Evolutionary conservation across 345 rosid genomes (phyloP).

Genomic region (Eucalyptus sp.): DNA sequence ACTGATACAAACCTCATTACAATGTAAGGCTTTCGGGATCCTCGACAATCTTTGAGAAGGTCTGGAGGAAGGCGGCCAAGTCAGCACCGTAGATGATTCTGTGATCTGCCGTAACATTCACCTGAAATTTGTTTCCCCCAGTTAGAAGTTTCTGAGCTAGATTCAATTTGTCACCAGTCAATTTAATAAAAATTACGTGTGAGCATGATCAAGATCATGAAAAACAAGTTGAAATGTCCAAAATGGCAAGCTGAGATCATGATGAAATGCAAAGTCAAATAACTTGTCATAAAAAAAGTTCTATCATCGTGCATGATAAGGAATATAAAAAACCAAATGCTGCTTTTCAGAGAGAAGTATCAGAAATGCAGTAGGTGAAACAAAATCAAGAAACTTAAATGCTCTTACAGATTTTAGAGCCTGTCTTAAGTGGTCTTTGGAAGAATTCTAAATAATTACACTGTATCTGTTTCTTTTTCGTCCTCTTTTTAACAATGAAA

Average conservation of each 20-base stretch:
- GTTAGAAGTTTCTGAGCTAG: neutral
- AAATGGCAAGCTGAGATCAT: neutral
- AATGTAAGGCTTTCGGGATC: slow-evolving; percentile 79
- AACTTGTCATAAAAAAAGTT: neutral
- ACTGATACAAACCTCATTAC: slow-evolving; percentile 7
- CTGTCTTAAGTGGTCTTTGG: neutral
- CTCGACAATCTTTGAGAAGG: slow-evolving; percentile 83
- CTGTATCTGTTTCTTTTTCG: neutral
- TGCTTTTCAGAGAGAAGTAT: neutral
- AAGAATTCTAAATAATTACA: neutral
- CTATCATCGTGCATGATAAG: neutral
- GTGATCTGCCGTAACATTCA: slow-evolving; percentile 96
- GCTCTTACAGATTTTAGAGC: neutral
- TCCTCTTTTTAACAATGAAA: neutral
- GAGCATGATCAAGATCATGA: neutral
- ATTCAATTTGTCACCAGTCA: neutral
- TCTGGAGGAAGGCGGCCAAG: slow-evolving; percentile 85
- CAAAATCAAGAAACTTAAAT: neutral
- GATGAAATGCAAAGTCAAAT: neutral
- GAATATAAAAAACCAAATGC: neutral
- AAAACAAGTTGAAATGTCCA: neutral
- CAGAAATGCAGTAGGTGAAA: neutral
- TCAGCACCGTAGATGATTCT: slow-evolving; percentile 88
- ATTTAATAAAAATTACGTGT: neutral
- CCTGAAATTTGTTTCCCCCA: slow-evolving; percentile 28